Evolutionary conservation across 208 protist species (phyloP).

Genomic region (Wallacemonas sp.): DNA sequence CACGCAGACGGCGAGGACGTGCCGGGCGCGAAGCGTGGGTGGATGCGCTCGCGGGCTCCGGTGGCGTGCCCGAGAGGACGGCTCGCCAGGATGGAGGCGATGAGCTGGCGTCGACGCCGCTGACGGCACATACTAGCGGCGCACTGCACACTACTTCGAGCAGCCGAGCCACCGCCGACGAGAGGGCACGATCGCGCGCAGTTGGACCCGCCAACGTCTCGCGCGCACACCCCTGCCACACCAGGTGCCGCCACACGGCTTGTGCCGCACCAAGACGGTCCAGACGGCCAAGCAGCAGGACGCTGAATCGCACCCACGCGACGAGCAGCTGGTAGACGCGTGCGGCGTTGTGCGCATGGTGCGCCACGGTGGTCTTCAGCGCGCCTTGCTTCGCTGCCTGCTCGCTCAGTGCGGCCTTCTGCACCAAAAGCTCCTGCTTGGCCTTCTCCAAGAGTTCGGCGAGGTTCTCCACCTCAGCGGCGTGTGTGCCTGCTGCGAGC

Average conservation of each 20-base stretch:
- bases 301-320: not conserved
- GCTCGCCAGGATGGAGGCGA: no score
- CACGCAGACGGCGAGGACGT: not conserved
- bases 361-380: not conserved
- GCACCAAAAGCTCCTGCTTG: slow-evolving; percentile 1
- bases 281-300: not conserved
- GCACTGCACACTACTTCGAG: no score
- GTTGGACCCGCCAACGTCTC: no score
- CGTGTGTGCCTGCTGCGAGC: not conserved
- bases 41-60: no score
- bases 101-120: no score
- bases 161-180: no score
- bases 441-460: not conserved
- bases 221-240: no score
- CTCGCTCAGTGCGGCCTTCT: slow-evolving; percentile 6
- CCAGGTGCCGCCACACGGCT: not conserved
- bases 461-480: not conserved
- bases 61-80: no score
- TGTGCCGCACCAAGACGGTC: not conserved
- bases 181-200: not conserved
- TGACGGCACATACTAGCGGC: no score
- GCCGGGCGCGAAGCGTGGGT: not conserved
- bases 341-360: not conserved
- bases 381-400: not conserved
- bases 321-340: not conserved